phyloP scores from a whole-genome alignment of 1,284 basidiomycete genomes.

The Irpex sp. region DNA sequence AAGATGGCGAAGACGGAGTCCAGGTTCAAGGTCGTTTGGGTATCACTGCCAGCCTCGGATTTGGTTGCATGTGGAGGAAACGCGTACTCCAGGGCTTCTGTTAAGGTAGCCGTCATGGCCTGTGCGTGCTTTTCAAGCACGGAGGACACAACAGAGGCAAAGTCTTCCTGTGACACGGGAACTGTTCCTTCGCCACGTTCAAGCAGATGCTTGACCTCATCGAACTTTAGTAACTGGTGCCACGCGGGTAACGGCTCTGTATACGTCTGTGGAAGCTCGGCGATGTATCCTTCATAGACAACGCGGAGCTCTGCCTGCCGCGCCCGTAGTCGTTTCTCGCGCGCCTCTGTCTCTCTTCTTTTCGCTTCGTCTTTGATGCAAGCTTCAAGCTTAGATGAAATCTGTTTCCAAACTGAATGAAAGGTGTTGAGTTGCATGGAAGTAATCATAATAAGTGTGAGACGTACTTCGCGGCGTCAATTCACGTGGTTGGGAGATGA shows the following conservation, averaged over 20 bases:
- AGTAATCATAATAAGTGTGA: neutral
- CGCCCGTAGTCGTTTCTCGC: neutral
- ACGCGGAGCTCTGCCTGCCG: neutral
- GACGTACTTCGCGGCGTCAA: constrained; percentile 1
- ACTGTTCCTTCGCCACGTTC: neutral
- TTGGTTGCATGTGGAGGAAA: neutral
- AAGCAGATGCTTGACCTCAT: neutral
- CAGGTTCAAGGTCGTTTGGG: neutral
- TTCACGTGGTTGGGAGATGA: constrained; percentile 1
- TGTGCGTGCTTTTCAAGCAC: neutral
- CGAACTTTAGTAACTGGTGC: neutral
- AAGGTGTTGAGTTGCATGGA: neutral
- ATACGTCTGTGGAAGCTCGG: neutral
- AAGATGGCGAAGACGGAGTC: neutral
- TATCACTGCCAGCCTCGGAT: neutral
- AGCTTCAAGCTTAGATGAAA: constrained; percentile 1
- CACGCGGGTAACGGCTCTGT: neutral
- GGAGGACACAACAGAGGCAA: neutral
- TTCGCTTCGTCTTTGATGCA: neutral
- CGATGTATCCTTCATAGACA: neutral
- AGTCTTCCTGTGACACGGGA: neutral
- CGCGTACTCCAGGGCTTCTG: neutral
- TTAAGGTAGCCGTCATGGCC: neutral
- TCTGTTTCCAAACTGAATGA: constrained; percentile 6
- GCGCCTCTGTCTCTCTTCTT: neutral